Percentiles rank a stretch among this genome's conserved stretches.
Conservation (phyloP, 2,329 filamentous ascomycete genomes). For the Diplodia seriata region DNA sequence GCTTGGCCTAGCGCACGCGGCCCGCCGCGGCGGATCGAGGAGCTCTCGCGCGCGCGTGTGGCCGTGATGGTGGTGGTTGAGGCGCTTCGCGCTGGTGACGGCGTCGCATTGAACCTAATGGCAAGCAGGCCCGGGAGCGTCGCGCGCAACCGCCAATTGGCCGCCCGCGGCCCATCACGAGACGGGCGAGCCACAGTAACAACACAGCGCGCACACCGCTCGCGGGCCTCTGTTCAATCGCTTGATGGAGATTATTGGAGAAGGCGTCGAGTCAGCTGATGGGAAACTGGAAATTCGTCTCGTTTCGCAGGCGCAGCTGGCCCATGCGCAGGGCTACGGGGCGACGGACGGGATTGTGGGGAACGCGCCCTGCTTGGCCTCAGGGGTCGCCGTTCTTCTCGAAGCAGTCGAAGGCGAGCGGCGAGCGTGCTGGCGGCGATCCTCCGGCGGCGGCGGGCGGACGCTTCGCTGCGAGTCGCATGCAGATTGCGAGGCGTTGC, state of each 20-base stretch:
- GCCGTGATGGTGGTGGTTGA: conserved; percentile 12
- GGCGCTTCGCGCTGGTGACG: not conserved
- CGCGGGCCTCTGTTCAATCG: conserved; percentile 3
- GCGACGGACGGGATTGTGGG: conserved; percentile 26
- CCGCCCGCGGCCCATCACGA: conserved; percentile 18
- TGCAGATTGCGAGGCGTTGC: conserved; percentile 26
- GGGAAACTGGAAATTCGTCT: conserved; percentile 25
- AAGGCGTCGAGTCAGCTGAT: conserved; percentile 26
- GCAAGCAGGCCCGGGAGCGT: conserved; percentile 1
- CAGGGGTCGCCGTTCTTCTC: conserved; percentile 25
- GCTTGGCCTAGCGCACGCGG: conserved; percentile 9
- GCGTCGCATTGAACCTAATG: conserved; percentile 15
- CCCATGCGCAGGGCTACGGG: conserved; percentile 26
- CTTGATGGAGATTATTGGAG: conserved; percentile 24
- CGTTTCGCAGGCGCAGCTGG: conserved; percentile 15
- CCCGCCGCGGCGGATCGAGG: conserved; percentile 22
- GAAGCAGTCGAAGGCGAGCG: conserved; percentile 23
- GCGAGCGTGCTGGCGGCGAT: conserved; percentile 11
- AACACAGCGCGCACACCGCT: conserved; percentile 30
- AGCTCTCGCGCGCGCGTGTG: not conserved
- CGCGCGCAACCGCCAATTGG: conserved; percentile 5
- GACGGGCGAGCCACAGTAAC: conserved; percentile 28
- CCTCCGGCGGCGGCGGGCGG: conserved; percentile 8
- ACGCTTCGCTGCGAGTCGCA: conserved; percentile 19
- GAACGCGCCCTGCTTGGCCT: conserved; percentile 26